These are phyloP conservation scores for Talaromyces thailandensis DNA, from an alignment of 495 filamentous ascomycete genomes.

Conservation along the genomic window DNA sequence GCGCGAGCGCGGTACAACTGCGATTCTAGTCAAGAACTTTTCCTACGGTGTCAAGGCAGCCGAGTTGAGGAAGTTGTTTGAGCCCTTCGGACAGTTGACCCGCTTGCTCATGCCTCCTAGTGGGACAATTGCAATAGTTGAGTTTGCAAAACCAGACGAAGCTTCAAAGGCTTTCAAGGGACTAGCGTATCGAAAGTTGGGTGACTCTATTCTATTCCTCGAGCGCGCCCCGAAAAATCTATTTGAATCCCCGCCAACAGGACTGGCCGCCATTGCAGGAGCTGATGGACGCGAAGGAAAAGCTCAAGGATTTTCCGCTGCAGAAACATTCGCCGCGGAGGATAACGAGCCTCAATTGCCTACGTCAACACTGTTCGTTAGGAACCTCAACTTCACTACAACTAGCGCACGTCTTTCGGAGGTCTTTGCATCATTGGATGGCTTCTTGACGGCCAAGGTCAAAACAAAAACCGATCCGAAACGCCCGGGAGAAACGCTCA, in stretches of 20 bases:
- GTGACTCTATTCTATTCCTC: constrained; percentile 83
- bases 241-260: constrained; percentile 41
- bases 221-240: constrained; percentile 87
- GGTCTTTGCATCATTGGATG: constrained; percentile 69
- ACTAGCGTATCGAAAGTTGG: constrained; percentile 81
- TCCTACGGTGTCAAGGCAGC: constrained; percentile 62
- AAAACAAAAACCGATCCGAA: constrained; percentile 86
- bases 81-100: constrained; percentile 54
- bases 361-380: constrained; percentile 78
- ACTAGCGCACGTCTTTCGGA: constrained; percentile 63
- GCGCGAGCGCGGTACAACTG: constrained; percentile 70
- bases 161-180: constrained; percentile 72
- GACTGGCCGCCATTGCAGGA: constrained; percentile 20
- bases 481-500: constrained; percentile 70
- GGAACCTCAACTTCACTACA: constrained; percentile 90
- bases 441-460: constrained; percentile 74
- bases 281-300: constrained; percentile 18
- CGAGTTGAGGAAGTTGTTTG: constrained; percentile 43
- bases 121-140: constrained; percentile 86
- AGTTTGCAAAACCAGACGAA: constrained; percentile 68
- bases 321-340: constrained; percentile 46
- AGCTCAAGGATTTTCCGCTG: constrained; percentile 42
- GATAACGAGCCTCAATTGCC: constrained; percentile 42
- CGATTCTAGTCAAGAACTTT: constrained; percentile 93
- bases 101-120: constrained; percentile 84